Evolutionary conservation across 116 monocot genomes (phyloP), one percentile per base, ranked within the genome.

Genomic region (Dioscorea cayenensis): DNA sequence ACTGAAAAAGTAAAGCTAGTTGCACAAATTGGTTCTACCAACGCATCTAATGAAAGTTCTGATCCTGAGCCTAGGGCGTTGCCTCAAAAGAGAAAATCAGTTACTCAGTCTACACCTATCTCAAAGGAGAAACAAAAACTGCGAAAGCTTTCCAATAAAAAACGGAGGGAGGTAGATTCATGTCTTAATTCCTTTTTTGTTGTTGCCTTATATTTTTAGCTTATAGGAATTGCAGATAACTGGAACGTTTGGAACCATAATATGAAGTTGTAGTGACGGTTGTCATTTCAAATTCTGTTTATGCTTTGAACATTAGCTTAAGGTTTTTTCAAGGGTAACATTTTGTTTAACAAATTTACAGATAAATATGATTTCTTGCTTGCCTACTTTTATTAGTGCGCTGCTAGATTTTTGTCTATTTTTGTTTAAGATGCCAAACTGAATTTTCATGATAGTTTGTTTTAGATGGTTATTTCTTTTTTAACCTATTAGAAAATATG

Each of bases 91-190:
- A 27, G 71, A 37, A 72, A 73, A 79, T 73, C 78, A 64, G 60
- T 25, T 72, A 68, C 60, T 76, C 77, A 60, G 65, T 82, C 72
- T 82, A 23, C 64, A 67, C 64, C 73, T 62, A 65, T 43, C 43
- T 48, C 61, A 67, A 79, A 80, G 76, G 73, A 86, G 55, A 72
- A 82, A 67, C 55, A n/a, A 28, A 83, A 85, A 83, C 58, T 69
- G 43, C 51, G 63, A 48, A 83, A 82, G 14, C 75, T 58, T 69
- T 38, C 55, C 49, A 60, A 64, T 65, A 72, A 75, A 70, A 82
- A 75, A 50, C 65, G 76, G 64, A 55, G 19, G 38, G 77, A 89
- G 92, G 92, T 92, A 85, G 28, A 25, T 68, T 35, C 27, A 70
- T 69, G 14, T 69, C 49, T 17, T 69, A 48, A 13, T 69, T 50